Evolutionary conservation across 2,329 filamentous ascomycete species (phyloP).

Genomic region (Aspergillus terreus): DNA sequence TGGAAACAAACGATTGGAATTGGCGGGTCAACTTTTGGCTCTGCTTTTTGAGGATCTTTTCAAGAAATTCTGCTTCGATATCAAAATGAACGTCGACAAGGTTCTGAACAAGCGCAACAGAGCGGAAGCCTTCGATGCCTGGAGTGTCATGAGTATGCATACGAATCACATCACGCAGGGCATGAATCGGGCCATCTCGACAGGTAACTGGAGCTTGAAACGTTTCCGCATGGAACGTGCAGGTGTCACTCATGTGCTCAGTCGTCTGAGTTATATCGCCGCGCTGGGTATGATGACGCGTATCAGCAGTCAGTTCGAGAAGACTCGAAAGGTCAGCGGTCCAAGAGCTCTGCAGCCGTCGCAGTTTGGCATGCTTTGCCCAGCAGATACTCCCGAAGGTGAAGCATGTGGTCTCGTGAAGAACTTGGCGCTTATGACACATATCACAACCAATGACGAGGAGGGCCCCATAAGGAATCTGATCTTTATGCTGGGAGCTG

Average conservation of each 20-base stretch:
- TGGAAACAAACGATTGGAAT: constrained; percentile 91
- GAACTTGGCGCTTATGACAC: constrained; percentile 97
- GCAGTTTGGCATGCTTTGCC: constrained; percentile 97
- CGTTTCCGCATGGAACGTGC: constrained; percentile 98
- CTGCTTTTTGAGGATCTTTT: constrained; percentile 96
- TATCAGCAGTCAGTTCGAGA: constrained; percentile 97
- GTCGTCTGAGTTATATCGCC: constrained; percentile 91
- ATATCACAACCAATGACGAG: constrained; percentile 95
- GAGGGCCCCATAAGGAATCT: constrained; percentile 85
- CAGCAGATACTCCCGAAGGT: constrained; percentile 96
- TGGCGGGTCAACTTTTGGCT: constrained; percentile 90
- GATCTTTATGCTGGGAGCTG: constrained; percentile 80
- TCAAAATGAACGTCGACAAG: constrained; percentile 94
- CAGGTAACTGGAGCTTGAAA: constrained; percentile 96
- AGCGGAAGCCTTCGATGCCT: constrained; percentile 82
- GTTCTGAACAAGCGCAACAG: constrained; percentile 90
- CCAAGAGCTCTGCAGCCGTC: constrained; percentile 94
- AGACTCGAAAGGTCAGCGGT: constrained; percentile 93
- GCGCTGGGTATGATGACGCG: constrained; percentile 99
- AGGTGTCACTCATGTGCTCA: constrained; percentile 93
- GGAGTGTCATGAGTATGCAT: constrained; percentile 76
- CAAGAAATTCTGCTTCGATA: constrained; percentile 85
- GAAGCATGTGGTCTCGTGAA: constrained; percentile 98
- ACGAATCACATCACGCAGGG: constrained; percentile 85
- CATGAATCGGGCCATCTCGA: constrained; percentile 93